Base-by-base conservation (phyloP, 768 basidiomycete species). In the Pisolithus microcarpus region DNA sequence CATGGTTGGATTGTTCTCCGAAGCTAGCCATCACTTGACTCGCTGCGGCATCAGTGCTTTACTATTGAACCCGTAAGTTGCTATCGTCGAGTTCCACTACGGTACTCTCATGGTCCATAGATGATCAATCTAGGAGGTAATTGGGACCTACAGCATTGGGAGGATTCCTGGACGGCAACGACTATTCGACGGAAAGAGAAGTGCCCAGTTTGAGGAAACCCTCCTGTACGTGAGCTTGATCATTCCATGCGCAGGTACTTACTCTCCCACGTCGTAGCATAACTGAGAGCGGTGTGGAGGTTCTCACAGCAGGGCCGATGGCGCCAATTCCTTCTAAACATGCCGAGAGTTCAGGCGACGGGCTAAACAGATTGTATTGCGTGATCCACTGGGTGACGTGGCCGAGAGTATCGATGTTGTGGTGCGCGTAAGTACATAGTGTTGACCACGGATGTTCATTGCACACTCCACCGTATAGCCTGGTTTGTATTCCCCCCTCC, bases 161-260 rank as follows among this genome's bases (percentile, higher is more conserved):
- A 86, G 30, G 92, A 95, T 66, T 85, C 91, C 62, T 98, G 95
- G 95, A 98, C 95, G 3, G 91, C 94, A 1, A 91, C 87, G 19
- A 99, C 96, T 5, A 68, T 78, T n/a, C 11, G 95, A 97, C 68
- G 95, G 93, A 21, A 87, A 87, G 65, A 75, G 79, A 50, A 93
- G 90, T 53, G 96, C 96, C 1, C 96, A 99, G 62, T 99, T 97
- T 63, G 96, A 99, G 66, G 96, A 99, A 62, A 97, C 95, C 1
- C 72, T 99, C 34, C 68, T 99, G 93, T 94, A 61, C 60, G 91
- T 79, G 37, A 46, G 19, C 15, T 46, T 15, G 50, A 48, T 39
- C 57, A 39, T 36, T 34, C 42, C 43, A 23, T 36, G 40, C 46
- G 24, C 44, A 46, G 37, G 23, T 24, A 28, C 60, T 72, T 45